Conservation (phyloP, 2,329 filamentous ascomycete genomes). For the Drechslera avenae region DNA sequence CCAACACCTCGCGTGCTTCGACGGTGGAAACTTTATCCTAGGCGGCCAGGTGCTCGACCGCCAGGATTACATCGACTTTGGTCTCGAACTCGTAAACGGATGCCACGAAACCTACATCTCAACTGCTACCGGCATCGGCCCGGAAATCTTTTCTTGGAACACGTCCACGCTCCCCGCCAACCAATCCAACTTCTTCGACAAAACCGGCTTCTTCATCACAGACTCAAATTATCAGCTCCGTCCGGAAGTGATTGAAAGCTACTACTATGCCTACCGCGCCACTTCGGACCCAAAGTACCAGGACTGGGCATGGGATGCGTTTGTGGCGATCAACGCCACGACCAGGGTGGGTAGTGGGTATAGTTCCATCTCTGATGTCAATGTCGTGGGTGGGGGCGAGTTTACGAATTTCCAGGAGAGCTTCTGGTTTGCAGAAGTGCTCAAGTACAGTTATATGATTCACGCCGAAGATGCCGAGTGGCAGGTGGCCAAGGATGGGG, state of each 20-base stretch:
- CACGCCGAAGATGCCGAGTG: slow-evolving; percentile 64
- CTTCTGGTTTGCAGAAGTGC: slow-evolving; percentile 84
- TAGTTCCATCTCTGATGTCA: slow-evolving; percentile 69
- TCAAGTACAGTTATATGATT: slow-evolving; percentile 83
- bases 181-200: slow-evolving; percentile 64
- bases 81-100: slow-evolving; percentile 70
- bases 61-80: slow-evolving; percentile 73
- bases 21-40: slow-evolving; percentile 83
- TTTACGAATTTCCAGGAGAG: slow-evolving; percentile 78
- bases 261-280: slow-evolving; percentile 84
- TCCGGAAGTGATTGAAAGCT: slow-evolving; percentile 81
- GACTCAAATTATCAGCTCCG: slow-evolving; percentile 69
- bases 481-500: slow-evolving; percentile 58
- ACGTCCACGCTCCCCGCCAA: slow-evolving; percentile 34
- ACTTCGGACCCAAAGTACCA: slow-evolving; percentile 78
- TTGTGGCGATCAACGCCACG: slow-evolving; percentile 68
- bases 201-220: slow-evolving; percentile 74
- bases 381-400: slow-evolving; percentile 63
- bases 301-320: slow-evolving; percentile 83
- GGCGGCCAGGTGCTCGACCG: slow-evolving; percentile 72
- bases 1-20: slow-evolving; percentile 73
- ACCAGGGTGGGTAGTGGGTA: slow-evolving; percentile 70
- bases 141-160: slow-evolving; percentile 62
- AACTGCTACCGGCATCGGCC: slow-evolving; percentile 76
- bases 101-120: slow-evolving; percentile 75